Conservation (phyloP, 2,329 filamentous ascomycete genomes). For the Aspergillus hiratsukae region DNA sequence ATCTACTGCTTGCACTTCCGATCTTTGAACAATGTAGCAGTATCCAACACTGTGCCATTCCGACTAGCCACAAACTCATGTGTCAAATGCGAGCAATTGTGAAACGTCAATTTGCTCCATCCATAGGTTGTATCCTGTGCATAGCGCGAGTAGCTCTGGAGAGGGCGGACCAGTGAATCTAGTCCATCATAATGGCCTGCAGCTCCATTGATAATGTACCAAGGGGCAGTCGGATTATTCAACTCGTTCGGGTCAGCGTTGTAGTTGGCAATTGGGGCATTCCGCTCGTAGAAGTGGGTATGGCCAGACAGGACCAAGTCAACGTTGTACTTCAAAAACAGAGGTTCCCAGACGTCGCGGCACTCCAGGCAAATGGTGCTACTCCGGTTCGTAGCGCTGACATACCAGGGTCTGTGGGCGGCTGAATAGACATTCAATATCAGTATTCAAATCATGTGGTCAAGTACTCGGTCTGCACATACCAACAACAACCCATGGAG, state of each 20-base stretch:
- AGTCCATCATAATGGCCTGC: conserved; percentile 29
- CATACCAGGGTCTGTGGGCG: not conserved
- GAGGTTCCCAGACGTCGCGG: not conserved
- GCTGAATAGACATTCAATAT: not conserved
- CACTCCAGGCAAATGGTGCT: not conserved
- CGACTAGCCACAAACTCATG: conserved; percentile 32
- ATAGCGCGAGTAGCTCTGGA: conserved; percentile 24
- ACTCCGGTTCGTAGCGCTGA: not conserved
- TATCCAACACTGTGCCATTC: not conserved
- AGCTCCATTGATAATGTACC: conserved; percentile 27
- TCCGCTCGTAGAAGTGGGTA: no score
- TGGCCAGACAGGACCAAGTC: not conserved
- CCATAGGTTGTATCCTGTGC: conserved; percentile 32
- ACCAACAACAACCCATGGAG: not conserved
- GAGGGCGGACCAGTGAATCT: conserved; percentile 16
- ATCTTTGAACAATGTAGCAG: not conserved
- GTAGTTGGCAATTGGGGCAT: not conserved
- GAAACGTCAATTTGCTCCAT: conserved; percentile 37
- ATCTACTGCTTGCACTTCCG: not conserved
- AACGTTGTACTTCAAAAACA: not conserved
- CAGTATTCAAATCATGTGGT: not conserved
- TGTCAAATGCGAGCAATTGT: conserved; percentile 39
- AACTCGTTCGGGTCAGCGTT: conserved; percentile 10
- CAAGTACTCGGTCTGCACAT: not conserved
- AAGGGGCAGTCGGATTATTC: conserved; percentile 21